These are phyloP conservation scores for Phalaenopsis hybrid DNA, from an alignment of 116 monocot species.

Conservation along the genomic window DNA sequence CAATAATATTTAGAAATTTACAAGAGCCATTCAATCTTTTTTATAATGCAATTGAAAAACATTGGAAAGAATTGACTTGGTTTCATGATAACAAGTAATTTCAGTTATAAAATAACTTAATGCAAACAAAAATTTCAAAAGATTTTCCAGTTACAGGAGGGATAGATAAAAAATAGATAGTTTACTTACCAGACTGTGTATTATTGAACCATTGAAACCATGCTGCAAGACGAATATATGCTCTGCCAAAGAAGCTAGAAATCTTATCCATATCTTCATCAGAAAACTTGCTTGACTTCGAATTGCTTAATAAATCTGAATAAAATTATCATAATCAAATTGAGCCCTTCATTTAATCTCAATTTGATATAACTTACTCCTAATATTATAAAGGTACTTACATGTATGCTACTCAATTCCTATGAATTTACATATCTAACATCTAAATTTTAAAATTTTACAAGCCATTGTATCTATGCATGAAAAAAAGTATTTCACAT, in stretches of 20 bases:
- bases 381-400: too few species aligned
- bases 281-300: conserved; percentile 36
- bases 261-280: conserved; percentile 40
- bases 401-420: too few species aligned
- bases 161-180: neutral
- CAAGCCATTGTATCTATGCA: too few species aligned
- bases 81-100: neutral
- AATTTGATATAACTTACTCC: neutral
- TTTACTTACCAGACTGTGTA: conserved; percentile 69
- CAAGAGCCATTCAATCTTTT: neutral
- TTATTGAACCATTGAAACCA: conserved; percentile 95
- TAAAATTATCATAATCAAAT: conserved; percentile 12
- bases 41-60: neutral
- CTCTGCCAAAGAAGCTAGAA: conserved; percentile 57
- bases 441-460: too few species aligned
- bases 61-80: neutral
- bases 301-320: conserved; percentile 55
- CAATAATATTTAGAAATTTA: too few species aligned
- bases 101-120: conserved; percentile 9
- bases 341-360: neutral
- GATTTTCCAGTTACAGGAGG: neutral
- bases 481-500: too few species aligned
- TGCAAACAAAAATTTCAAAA: neutral
- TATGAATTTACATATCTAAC: too few species aligned
- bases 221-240: conserved; percentile 64